Percentiles rank a stretch among this genome's conserved stretches.
Conservation (phyloP, 192 early-diverging fungal genomes). For the Pilaira anomala region DNA sequence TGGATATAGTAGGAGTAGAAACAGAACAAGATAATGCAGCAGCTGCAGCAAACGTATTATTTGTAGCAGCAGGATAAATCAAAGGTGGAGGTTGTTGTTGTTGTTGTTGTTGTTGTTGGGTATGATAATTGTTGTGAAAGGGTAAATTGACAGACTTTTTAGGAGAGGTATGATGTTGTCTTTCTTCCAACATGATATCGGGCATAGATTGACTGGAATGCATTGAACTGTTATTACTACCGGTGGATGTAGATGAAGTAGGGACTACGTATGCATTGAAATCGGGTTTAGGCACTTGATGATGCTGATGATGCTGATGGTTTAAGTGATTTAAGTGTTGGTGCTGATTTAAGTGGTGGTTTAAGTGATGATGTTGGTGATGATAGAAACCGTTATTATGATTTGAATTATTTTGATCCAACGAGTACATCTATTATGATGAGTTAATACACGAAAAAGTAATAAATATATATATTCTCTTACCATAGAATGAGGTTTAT, state of each 20-base stretch:
- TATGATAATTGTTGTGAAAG: constrained; percentile 8
- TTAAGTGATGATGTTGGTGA: neutral
- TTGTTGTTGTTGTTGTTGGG: too few relatives aligned
- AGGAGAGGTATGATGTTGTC: constrained; percentile 2
- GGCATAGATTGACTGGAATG: constrained; percentile 18
- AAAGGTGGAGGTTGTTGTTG: neutral
- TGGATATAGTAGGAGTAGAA: neutral
- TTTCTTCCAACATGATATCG: constrained; percentile 11
- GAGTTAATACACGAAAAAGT: neutral
- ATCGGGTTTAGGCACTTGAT: neutral
- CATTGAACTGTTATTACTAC: constrained; percentile 20
- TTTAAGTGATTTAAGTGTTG: too few relatives aligned
- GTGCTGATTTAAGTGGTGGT: too few relatives aligned
- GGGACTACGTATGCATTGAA: constrained; percentile 12
- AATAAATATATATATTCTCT: neutral
- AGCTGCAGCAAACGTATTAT: neutral
- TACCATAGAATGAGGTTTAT: constrained; percentile 12
- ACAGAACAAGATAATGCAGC: neutral
- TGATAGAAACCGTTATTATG: neutral
- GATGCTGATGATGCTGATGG: too few relatives aligned
- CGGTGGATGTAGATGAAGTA: constrained; percentile 19
- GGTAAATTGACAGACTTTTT: constrained; percentile 1
- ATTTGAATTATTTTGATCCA: neutral
- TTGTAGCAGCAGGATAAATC: constrained; percentile 1
- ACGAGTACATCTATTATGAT: neutral